Percentiles rank a stretch among this genome's conserved stretches.
phyloP scores from a whole-genome alignment of 805 yeast genomes.

The Yarrowia sp. region DNA sequence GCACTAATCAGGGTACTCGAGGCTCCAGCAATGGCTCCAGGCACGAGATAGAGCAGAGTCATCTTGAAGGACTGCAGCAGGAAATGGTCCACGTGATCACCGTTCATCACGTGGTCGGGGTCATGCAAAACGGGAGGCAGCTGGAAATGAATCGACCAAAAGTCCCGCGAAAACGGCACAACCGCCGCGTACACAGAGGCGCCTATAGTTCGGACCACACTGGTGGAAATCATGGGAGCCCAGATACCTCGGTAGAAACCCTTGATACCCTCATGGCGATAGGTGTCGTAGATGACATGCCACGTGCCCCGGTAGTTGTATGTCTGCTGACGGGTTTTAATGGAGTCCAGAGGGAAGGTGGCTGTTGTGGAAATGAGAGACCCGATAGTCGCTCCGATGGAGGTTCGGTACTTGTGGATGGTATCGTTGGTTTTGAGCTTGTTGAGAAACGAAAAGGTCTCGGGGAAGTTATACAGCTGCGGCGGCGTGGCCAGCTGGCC shows the following conservation, averaged over 20 bases:
- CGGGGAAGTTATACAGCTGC: constrained; percentile 28
- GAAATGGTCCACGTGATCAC: constrained; percentile 34
- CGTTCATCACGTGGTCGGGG: constrained; percentile 20
- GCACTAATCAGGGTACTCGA: constrained; percentile 62
- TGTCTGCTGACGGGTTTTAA: constrained; percentile 86
- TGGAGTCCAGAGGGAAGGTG: constrained; percentile 88
- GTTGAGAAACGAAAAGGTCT: constrained; percentile 11
- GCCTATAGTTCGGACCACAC: constrained; percentile 65
- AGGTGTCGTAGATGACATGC: constrained; percentile 65
- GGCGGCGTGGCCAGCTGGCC: constrained; percentile 23
- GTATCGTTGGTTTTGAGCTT: constrained; percentile 19
- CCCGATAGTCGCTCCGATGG: constrained; percentile 68
- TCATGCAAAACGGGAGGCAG: constrained; percentile 39
- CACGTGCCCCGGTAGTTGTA: constrained; percentile 64
- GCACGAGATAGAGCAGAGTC: constrained; percentile 47
- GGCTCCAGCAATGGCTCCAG: constrained; percentile 75
- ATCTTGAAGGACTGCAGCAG: constrained; percentile 36
- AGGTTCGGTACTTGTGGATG: constrained; percentile 54
- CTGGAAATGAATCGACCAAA: constrained; percentile 41
- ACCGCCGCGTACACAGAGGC: constrained; percentile 67
- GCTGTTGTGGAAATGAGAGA: constrained; percentile 68
- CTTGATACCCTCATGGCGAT: constrained; percentile 64
- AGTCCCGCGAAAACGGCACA: constrained; percentile 52
- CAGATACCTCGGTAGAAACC: constrained; percentile 80
- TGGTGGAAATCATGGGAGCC: constrained; percentile 74